Evolutionary conservation across 805 yeast genomes (phyloP).

Genomic region (Lipomyces chichibuensis): DNA sequence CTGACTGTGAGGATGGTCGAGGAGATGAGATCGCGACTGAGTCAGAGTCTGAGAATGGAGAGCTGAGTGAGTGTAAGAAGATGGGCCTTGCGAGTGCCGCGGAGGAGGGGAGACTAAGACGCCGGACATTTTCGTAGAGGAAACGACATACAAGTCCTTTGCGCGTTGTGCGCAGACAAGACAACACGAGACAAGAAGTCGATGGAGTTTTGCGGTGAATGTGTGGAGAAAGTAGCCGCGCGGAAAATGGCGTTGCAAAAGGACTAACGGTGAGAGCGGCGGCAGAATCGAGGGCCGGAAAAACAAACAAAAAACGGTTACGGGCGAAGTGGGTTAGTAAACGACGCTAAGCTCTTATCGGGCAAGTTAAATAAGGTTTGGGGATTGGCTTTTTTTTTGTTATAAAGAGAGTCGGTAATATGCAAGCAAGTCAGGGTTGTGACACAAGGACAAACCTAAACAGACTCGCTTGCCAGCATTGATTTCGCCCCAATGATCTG

Average conservation of each 20-base stretch:
- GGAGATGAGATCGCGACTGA: neutral
- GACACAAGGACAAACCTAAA: no score
- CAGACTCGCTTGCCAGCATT: no score
- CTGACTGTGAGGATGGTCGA: neutral
- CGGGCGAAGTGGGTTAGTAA: no score
- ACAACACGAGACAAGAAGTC: neutral
- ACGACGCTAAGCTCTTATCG: no score
- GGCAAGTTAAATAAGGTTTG: no score
- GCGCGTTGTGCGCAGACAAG: neutral
- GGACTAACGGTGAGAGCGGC: neutral
- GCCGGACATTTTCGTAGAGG: neutral
- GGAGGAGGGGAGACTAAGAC: neutral
- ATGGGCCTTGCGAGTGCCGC: neutral
- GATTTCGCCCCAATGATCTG: no score
- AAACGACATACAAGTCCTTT: neutral
- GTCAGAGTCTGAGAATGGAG: neutral
- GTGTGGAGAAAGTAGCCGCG: neutral
- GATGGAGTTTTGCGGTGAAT: neutral
- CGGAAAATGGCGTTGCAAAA: neutral
- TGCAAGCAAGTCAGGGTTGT: no score
- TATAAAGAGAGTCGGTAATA: no score
- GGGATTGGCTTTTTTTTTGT: no score
- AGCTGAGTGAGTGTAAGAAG: neutral
- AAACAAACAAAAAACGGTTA: no score
- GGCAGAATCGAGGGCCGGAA: no score